Evolutionary conservation across 108 stramenopile species (phyloP).

Genomic region (Poteriospumella lacustris): DNA sequence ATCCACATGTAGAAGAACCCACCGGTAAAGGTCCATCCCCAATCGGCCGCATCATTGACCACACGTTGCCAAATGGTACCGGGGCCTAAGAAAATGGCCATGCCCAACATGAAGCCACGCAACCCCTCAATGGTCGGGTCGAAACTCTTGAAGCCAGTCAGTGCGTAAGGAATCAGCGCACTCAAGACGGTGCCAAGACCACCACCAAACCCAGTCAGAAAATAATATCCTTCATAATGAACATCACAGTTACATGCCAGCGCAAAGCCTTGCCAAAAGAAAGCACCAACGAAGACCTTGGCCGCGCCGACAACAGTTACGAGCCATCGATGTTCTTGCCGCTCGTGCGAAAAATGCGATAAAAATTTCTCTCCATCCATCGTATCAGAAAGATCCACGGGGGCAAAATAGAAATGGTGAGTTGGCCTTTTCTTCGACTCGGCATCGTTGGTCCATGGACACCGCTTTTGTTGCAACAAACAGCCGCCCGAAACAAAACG

Average conservation of each 20-base stretch:
- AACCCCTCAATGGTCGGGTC: background rate
- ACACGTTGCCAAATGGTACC: background rate
- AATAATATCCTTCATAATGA: background rate
- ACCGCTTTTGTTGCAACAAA: too few species aligned
- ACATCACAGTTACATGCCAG: background rate
- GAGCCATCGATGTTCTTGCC: too few species aligned
- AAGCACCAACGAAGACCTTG: conserved; percentile 10
- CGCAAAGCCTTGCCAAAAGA: conserved; percentile 13
- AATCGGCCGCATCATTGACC: background rate
- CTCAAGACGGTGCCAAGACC: background rate
- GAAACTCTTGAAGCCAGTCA: background rate
- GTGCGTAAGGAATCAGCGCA: background rate
- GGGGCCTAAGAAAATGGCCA: background rate
- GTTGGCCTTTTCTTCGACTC: too few species aligned
- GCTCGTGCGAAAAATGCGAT: too few species aligned
- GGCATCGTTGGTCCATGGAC: too few species aligned
- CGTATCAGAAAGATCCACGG: too few species aligned
- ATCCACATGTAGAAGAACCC: background rate
- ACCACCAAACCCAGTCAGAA: conserved; percentile 4
- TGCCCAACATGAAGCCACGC: background rate
- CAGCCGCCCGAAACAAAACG: too few species aligned
- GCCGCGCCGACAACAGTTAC: too few species aligned
- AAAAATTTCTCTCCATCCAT: too few species aligned
- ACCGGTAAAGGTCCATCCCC: background rate
- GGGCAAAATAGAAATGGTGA: too few species aligned